Evolutionary conservation across 148 eudicot genomes (phyloP), one percentile per base, ranked within the genome.

Genomic region (Euryodendron excelsum): DNA sequence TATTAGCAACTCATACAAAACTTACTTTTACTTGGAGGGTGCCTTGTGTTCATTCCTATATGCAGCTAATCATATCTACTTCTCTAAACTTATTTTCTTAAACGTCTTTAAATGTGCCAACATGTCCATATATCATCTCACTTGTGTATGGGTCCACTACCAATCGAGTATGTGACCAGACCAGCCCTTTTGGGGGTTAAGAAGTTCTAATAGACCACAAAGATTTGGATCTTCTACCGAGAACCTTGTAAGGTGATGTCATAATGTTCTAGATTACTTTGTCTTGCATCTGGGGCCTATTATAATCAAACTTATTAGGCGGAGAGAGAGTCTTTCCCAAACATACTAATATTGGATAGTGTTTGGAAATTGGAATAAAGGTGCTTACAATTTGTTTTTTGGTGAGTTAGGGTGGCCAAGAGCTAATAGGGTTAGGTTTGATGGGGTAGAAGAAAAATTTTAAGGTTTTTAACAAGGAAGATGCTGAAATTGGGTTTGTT

Each of bases 171-270:
- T 1, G 11, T 25, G 36, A 69, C 36, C 25, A 45, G 34, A 69
- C 20, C 72, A 8, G 39, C 28, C 1, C 28, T 20, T 69, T 23
- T 30, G 31, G 72, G 33, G 55, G 34, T 69, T 44, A 3, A 69
- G 56, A 69, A 25, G 18, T 69, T 69, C 8, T 69, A 45, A 12
- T 45, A 50, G 55, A 25, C 56, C 5, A 30, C 34, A 47, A 69
- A 69, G 58, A 69, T 47, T 69, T 45, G 23, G 21, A 69, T 45
- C 73, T 14, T 47, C 56, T 37, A 37, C 34, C 6, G 13, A 45
- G 73, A 69, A 45, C 34, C 73, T 69, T 45, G 73, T 25, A 69
- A 25, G 56, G 18, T 68, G 8, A 37, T 41, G 69, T 36, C 34
- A 68, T 41, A 45, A 41, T 27, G 17, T 41, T 10, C 8, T 68